Conservation (phyloP, 2,329 filamentous ascomycete species). For the Beauveria australis region DNA sequence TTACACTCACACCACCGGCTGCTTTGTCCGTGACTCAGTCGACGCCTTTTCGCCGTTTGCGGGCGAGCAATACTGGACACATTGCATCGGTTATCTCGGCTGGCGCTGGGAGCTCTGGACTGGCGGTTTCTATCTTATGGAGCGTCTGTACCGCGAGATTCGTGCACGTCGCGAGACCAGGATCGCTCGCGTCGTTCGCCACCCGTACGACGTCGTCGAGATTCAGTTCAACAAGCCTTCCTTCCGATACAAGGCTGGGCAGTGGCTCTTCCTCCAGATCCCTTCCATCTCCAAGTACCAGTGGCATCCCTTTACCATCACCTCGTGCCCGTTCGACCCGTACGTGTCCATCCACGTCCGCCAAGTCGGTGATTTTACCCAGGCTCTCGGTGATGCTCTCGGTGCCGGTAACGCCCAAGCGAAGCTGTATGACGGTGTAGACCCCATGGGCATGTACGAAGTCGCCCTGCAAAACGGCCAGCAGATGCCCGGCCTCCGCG, state of each 20-base stretch:
- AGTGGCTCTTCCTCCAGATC: constrained; percentile 95
- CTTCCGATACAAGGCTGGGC: constrained; percentile 96
- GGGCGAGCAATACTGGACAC: constrained; percentile 72
- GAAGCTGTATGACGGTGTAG: constrained; percentile 83
- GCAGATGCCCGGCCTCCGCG: constrained; percentile 79
- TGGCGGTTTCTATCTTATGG: constrained; percentile 75
- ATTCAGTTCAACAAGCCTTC: constrained; percentile 95
- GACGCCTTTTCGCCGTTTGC: constrained; percentile 75
- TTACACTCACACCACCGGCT: constrained; percentile 92
- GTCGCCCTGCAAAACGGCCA: constrained; percentile 90
- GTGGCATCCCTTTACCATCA: constrained; percentile 99
- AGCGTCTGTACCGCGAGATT: constrained; percentile 87
- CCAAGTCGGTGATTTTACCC: constrained; percentile 94
- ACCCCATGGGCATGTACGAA: constrained; percentile 96
- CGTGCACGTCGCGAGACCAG: constrained; percentile 74
- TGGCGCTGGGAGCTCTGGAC: constrained; percentile 95
- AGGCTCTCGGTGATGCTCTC: constrained; percentile 87
- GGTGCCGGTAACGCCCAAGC: constrained; percentile 81
- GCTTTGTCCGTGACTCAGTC: constrained; percentile 82
- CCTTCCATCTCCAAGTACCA: constrained; percentile 81
- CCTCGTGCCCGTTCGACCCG: constrained; percentile 90
- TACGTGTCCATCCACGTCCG: constrained; percentile 93
- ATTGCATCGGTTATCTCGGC: constrained; percentile 90
- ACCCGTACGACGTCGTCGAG: constrained; percentile 95
- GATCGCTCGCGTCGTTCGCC: constrained; percentile 88